These are phyloP conservation scores for Pestalotiopsis sp. DNA, from an alignment of 2,329 filamentous ascomycete species.

Conservation along the genomic window DNA sequence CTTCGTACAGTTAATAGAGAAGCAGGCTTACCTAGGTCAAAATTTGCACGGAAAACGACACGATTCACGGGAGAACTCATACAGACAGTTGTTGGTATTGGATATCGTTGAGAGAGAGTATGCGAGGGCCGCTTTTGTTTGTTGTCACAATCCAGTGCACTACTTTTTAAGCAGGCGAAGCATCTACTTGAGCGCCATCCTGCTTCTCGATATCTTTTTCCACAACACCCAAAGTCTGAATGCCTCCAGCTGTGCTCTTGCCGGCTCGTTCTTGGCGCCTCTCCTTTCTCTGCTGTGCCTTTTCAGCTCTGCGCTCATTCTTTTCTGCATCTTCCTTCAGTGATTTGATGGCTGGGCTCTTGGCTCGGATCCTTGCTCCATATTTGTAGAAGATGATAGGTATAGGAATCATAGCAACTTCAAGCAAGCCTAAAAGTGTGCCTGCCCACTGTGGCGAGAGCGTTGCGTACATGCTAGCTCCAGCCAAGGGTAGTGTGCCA, in stretches of 20 bases:
- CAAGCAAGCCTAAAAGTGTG: conserved; percentile 73
- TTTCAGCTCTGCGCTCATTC: conserved; percentile 36
- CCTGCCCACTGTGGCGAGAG: conserved; percentile 80
- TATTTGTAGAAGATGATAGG: conserved; percentile 77
- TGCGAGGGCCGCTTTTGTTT: too few species aligned
- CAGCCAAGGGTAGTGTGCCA: conserved; percentile 78
- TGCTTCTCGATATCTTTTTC: conserved; percentile 9
- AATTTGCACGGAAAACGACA: too few species aligned
- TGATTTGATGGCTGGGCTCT: conserved; percentile 49
- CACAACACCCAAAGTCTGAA: conserved; percentile 2
- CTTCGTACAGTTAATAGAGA: too few species aligned
- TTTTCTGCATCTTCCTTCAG: conserved; percentile 48
- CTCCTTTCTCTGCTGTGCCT: conserved; percentile 27
- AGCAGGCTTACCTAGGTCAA: too few species aligned
- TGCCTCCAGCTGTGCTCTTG: conserved; percentile 2
- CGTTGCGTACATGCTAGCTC: conserved; percentile 68
- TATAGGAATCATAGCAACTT: conserved; percentile 76
- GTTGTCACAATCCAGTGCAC: neutral
- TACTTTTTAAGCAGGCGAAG: neutral
- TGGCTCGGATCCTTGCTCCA: conserved; percentile 54
- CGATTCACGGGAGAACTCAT: too few species aligned
- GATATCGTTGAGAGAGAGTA: too few species aligned
- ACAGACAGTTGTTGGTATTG: too few species aligned
- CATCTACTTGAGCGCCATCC: neutral
- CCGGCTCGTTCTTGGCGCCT: conserved; percentile 12